These are phyloP conservation scores for Cornus suecica DNA, from an alignment of 148 eudicot genomes.

Conservation along the genomic window DNA sequence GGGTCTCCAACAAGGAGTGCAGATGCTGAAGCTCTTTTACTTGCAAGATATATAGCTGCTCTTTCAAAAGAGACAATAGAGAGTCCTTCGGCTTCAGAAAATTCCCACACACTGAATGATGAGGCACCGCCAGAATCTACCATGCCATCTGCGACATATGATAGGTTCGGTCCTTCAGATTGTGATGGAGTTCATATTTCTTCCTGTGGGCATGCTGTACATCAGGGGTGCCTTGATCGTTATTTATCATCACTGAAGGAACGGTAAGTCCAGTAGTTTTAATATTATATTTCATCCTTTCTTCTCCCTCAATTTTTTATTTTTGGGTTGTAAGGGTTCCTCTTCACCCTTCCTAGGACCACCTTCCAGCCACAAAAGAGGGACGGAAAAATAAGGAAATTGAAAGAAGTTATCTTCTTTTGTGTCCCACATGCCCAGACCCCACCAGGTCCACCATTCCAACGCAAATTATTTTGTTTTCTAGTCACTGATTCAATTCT, in stretches of 20 bases:
- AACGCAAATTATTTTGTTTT: too few species aligned
- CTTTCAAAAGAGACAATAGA: constrained; percentile 47
- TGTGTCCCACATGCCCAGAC: too few species aligned
- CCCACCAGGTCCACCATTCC: too few species aligned
- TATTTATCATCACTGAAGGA: constrained; percentile 85
- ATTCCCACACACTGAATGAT: constrained; percentile 24
- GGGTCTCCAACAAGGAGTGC: constrained; percentile 19
- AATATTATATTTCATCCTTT: background rate
- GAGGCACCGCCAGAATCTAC: constrained; percentile 31
- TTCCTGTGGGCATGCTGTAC: constrained; percentile 99
- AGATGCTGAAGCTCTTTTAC: constrained; percentile 41
- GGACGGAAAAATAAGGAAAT: too few species aligned
- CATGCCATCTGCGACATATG: constrained; percentile 33
- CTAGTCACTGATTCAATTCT: too few species aligned
- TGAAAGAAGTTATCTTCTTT: too few species aligned
- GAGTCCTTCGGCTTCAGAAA: constrained; percentile 47
- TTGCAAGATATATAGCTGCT: constrained; percentile 77
- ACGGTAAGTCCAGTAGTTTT: constrained; percentile 38
- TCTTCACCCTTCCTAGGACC: too few species aligned
- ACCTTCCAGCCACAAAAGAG: too few species aligned
- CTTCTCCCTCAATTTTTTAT: background rate
- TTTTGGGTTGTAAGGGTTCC: too few species aligned
- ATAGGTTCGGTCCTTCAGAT: constrained; percentile 62
- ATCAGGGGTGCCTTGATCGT: constrained; percentile 93
- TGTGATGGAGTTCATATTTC: constrained; percentile 88